Base-by-base conservation (phyloP, 805 yeast genomes). In the Wickerhamiella lipophila region DNA sequence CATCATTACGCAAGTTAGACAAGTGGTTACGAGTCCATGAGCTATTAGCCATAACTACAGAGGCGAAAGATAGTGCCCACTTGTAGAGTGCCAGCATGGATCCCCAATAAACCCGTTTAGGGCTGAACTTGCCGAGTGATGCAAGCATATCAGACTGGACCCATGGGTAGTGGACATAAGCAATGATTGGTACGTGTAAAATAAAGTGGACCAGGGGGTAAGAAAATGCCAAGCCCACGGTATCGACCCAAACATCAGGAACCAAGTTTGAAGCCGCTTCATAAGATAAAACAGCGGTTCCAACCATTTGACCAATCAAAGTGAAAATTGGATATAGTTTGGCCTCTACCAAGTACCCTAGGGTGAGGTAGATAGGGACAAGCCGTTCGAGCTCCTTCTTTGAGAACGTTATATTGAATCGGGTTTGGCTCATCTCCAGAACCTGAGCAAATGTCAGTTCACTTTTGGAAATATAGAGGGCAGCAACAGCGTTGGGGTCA, bases 81-180 rank as follows among this genome's bases (percentile, higher is more conserved):
- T 75, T 70, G 65, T 94, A 92, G 21, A 77, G 58, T 32, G 68
- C 62, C 72, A 81, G 74, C 59, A 94, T 72, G 0, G 67, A 1
- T 23, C 70, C 64, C 96, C 97, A 92, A 64, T 92, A 92, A 2
- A 67, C 38, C 53, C 70, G 75, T 60, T 77, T 79, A 21, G 69
- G 50, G 35, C 63, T 51, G 26, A 44, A 42, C 25, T 40, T 27
- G 13, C 50, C 42, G 22, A 59, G 39, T 30, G 57, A 43, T 12
- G 57, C 51, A 60, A 50, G 39, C 99, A 92, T 92, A 56, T 89
- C 97, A 23, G 69, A 65, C 39, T 94, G 94, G 29, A 92, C 79
- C 15, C 88, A 76, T 1, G 99, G 99, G 67, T 83, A 92, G 66
- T 92, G 99, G n/a, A 86, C 84, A 60, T 92, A 92, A 0, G 95